Conservation (phyloP, 345 rosid species). For the Citrus hindsii region DNA sequence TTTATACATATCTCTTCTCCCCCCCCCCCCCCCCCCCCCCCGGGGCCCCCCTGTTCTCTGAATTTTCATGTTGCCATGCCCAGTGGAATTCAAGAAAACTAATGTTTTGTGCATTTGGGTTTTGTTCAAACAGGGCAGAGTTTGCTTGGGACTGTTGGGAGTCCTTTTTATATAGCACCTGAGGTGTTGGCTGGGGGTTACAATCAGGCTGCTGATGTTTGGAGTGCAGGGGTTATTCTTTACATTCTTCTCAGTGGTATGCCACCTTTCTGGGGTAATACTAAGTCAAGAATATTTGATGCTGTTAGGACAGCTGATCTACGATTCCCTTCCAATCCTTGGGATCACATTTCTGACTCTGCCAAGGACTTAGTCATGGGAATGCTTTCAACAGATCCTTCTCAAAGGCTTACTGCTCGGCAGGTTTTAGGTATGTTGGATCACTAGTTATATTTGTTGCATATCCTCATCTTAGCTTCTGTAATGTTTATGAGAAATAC, state of each 20-base stretch:
- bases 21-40: not conserved
- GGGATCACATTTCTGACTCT: conserved; percentile 52
- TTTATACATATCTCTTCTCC: not conserved
- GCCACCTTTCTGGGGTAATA: conserved; percentile 74
- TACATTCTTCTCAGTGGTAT: conserved; percentile 62
- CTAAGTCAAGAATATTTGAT: conserved; percentile 63
- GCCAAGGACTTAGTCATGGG: conserved; percentile 51
- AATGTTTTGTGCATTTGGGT: not conserved
- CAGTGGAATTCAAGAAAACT: not conserved
- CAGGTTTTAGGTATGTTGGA: conserved; percentile 58
- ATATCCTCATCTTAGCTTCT: not conserved
- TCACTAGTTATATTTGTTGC: not conserved
- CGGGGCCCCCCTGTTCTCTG: not conserved
- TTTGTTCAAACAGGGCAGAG: conserved; percentile 42
- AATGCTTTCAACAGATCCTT: conserved; percentile 55
- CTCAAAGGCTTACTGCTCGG: conserved; percentile 42
- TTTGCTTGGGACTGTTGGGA: conserved; percentile 65
- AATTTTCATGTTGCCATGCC: not conserved
- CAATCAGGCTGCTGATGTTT: conserved; percentile 68
- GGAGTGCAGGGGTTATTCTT: conserved; percentile 77
- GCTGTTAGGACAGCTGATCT: conserved; percentile 63
- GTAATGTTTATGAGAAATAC: too few relatives aligned
- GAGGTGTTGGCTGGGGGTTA: conserved; percentile 64
- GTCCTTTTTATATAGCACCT: conserved; percentile 77
- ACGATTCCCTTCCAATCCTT: conserved; percentile 52